Conservation (phyloP, 176 grass and related monocot species). For the Paspalum vaginatum region DNA sequence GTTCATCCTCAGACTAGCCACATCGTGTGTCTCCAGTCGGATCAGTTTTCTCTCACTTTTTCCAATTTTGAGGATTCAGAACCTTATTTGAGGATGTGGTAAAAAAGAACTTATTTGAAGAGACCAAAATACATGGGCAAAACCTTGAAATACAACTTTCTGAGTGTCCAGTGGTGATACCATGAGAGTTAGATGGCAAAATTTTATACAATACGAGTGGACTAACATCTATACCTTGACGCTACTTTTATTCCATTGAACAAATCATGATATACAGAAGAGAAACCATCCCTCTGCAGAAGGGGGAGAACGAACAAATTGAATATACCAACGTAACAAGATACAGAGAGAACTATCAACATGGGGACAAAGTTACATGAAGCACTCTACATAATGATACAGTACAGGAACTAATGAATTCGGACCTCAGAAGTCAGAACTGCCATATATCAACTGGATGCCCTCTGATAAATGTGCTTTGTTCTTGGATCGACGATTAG, state of each 20-base stretch:
- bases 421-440: constrained; percentile 13
- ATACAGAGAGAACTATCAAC: constrained; percentile 42
- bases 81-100: too few relatives aligned
- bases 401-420: constrained; percentile 29
- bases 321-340: constrained; percentile 40
- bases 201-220: not conserved
- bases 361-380: constrained; percentile 37
- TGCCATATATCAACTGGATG: constrained; percentile 55
- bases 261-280: constrained; percentile 40
- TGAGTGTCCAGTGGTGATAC: not conserved
- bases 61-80: not conserved
- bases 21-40: not conserved
- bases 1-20: not conserved
- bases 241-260: constrained; percentile 38
- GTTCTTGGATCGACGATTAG: constrained; percentile 96
- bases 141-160: not conserved
- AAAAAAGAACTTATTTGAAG: not conserved
- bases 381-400: constrained; percentile 34
- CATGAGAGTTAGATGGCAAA: not conserved
- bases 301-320: constrained; percentile 45
- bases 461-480: constrained; percentile 94
- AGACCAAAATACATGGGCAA: not conserved
- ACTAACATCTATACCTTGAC: constrained; percentile 21
- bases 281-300: constrained; percentile 22
- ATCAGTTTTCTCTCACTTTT: not conserved